Base-by-base conservation (phyloP, 2,329 filamentous ascomycete genomes). In the Xylariomycetidae sp. region DNA sequence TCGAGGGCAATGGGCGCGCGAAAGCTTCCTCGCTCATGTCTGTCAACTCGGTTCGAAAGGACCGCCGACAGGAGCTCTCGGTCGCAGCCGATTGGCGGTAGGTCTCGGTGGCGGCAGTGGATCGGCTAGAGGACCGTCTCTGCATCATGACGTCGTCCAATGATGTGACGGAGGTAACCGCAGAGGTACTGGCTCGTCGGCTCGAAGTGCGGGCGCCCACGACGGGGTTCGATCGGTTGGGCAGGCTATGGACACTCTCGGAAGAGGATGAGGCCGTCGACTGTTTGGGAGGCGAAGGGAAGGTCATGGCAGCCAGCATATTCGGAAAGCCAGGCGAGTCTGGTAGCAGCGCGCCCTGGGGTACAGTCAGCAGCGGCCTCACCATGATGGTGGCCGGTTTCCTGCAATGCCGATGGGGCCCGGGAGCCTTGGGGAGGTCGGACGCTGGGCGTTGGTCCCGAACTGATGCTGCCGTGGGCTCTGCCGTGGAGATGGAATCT, bases 311-410 rank as follows among this genome's bases (percentile, higher is more conserved):
- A 19, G 49, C 49, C 31, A 55, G 36, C 52, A 55, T 52, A 9
- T 43, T 52, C 8, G 50, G 48, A 36, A 54, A 55, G 4, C 52
- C 52, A 10, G 49, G 52, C 13, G 52, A 55, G 23, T 55, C 52
- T 6, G 49, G 49, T 16, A 37, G 28, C 10, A 42, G 10, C 20
- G 44, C 35, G 19, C 42, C 25, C 13, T 39, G 31, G 10, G 52
- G 46, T 12, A 49, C 43, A 16, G 38, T 29, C 28, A 54, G 32
- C 16, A 24, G 32, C 7, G 37, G 16, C 10, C 35, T 37, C n/a
- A 44, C 23, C 4, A 34, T 16, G 15, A 46, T 37, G 10, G 38
- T 38, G 8, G 37, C 28, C 12, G 34, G 32, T 27, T 36, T 33
- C 27, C 20, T 32, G 15, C n/a, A n/a, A n/a, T n/a, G n/a, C n/a